Base-by-base conservation (phyloP, 148 eudicot genomes). In the Diospyros lotus region DNA sequence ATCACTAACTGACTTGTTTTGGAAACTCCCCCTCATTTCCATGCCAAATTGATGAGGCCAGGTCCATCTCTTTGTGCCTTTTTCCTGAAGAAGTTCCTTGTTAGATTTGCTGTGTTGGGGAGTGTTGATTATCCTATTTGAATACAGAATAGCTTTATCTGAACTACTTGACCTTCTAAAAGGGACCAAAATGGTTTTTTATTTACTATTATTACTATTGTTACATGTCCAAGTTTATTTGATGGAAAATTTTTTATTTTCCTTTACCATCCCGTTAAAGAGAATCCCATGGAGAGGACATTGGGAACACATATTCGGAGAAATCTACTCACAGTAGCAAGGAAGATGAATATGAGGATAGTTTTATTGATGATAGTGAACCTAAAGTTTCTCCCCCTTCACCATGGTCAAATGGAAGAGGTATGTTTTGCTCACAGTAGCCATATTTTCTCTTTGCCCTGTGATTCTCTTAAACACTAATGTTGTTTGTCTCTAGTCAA, bases 241-340 rank as follows among this genome's bases (percentile, higher is more conserved):
- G 52, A 4, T 51, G 10, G 53, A 58, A 46, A 79, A 1, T n/a
- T 68, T 14, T 69, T 9, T 13, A 14, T 14, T 68, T 79, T 80
- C 87, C 80, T 93, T 89, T 28, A 93, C 84, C 55, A 2, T 71
- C 9, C 62, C 43, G 9, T 9, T 10, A 71, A 80, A 91, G 98
- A 76, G 97, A 92, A 64, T 90, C 98, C 71, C 87, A 58, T 67
- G 98, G 97, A 42, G 96, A 88, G 84, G 98, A 94, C 81, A 81
- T 94, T 73, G 92, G 84, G 68, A 74, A 87, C 58, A 48, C 89
- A 10, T 91, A 86, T 54, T 72, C 87, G 3, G 89, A 87, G 18
- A 73, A 53, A 76, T 89, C 92, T 50, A 66, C 44, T 75, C 79
- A 73, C 61, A 3, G 48, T 43, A 74, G 80, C 69, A 90, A 82